Percentiles rank a stretch among this genome's conserved stretches.
These are phyloP conservation scores for Candida alai DNA, from an alignment of 805 yeast species.

Conservation along the genomic window DNA sequence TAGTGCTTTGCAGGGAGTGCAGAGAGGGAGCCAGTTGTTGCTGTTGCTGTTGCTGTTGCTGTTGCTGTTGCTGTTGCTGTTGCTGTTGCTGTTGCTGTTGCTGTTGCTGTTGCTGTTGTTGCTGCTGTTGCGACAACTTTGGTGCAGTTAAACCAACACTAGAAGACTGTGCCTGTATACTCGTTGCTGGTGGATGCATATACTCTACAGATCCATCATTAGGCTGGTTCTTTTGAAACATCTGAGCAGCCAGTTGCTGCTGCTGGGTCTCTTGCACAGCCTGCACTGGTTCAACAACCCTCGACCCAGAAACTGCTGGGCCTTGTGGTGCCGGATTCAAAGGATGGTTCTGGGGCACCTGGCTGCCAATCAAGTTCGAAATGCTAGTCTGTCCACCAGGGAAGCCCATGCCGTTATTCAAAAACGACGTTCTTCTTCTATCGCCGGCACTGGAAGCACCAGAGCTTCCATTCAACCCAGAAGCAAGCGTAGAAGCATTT, in stretches of 20 bases:
- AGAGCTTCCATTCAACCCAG: no score
- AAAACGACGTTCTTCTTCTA: slow-evolving; percentile 53
- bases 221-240: no score
- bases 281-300: no score
- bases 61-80: slow-evolving; percentile 7
- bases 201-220: no score
- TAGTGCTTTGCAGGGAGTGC: not conserved
- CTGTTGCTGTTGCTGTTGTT: slow-evolving; percentile 6
- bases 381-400: not conserved
- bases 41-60: slow-evolving; percentile 7
- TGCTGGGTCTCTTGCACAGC: slow-evolving; percentile 8
- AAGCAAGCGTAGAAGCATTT: slow-evolving; percentile 5
- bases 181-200: no score
- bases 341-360: slow-evolving; percentile 18
- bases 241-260: no score
- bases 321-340: slow-evolving; percentile 7
- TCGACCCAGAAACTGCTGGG: slow-evolving; percentile 9
- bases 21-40: slow-evolving; percentile 1
- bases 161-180: slow-evolving; percentile 4
- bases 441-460: slow-evolving; percentile 14
- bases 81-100: slow-evolving; percentile 6
- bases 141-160: no score
- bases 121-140: slow-evolving; percentile 9
- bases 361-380: slow-evolving; percentile 10
- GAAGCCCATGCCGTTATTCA: slow-evolving; percentile 26